Conservation (phyloP, 805 yeast species). For the Cyberlindnera saturnus region DNA sequence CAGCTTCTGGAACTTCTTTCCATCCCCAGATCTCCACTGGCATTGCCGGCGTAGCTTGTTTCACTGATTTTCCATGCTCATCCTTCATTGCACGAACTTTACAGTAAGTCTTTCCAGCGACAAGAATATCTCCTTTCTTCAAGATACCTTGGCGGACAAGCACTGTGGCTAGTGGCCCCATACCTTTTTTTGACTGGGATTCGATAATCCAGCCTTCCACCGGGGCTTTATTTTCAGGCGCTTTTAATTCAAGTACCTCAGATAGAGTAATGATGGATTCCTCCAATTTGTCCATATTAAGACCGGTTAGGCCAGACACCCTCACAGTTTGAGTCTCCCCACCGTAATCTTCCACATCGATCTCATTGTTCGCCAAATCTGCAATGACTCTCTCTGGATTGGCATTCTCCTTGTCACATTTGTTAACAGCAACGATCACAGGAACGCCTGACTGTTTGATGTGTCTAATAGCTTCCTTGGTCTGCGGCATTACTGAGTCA, state of each 20-base stretch:
- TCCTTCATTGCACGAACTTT: conserved; percentile 74
- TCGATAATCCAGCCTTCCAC: conserved; percentile 89
- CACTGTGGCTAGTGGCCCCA: conserved; percentile 83
- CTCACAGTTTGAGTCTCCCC: conserved; percentile 89
- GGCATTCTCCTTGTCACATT: conserved; percentile 77
- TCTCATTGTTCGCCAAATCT: conserved; percentile 70
- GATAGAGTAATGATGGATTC: conserved; percentile 83
- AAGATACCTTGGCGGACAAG: conserved; percentile 76
- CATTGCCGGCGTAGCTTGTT: conserved; percentile 74
- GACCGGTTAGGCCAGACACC: conserved; percentile 85
- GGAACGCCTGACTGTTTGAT: conserved; percentile 78
- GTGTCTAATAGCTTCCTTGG: conserved; percentile 91
- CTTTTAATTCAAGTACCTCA: conserved; percentile 74
- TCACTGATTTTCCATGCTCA: conserved; percentile 59
- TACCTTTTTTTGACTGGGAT: conserved; percentile 71
- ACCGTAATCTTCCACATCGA: conserved; percentile 88
- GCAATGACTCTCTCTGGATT: conserved; percentile 70
- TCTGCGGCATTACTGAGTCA: conserved; percentile 97
- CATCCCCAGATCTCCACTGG: conserved; percentile 93
- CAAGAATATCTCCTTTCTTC: conserved; percentile 62
- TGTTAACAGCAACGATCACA: conserved; percentile 85
- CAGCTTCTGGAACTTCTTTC: conserved; percentile 90
- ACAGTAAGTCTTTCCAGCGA: conserved; percentile 85
- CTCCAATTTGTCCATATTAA: conserved; percentile 84
- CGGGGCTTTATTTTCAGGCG: conserved; percentile 44